Base-by-base conservation (phyloP, 2,329 filamentous ascomycete species). In the Pestalotiopsis sp. region DNA sequence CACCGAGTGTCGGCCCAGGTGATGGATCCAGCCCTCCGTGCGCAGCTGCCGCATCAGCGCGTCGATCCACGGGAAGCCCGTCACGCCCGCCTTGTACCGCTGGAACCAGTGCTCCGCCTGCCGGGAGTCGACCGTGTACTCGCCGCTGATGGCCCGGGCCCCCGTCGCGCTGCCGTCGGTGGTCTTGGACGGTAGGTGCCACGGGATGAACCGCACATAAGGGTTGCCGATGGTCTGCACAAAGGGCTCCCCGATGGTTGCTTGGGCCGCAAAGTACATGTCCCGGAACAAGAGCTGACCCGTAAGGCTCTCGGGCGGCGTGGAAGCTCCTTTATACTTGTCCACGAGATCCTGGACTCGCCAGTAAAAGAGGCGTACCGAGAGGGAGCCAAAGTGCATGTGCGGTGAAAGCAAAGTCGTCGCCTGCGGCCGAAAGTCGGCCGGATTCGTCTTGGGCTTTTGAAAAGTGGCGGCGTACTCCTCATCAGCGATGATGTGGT, bases 211-310 rank as follows among this genome's bases (percentile, higher is more conserved):
- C n/a, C 92, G 86, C 52, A 88, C 91, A 71, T 91, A 81, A 0
- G 85, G 78, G 74, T 95, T 95, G 45, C 87, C 86, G 63, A 87
- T 82, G 0, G 90, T 91, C 74, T 93, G 91, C 1, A 81, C 83
- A 73, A 93, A 94, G 0, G 82, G 74, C 40, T 86, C 83, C 0
- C 92, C 92, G 1, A 94, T 81, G 0, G 87, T 85, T 0, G 92
- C 91, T 76, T 95, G 92, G 0, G 92, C 92, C 14, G 87, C 92
- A 73, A 95, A 94, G 79, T 94, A 95, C 92, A 95, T 95, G 76
- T 95, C 92, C 17, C 92, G 86, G 78, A 95, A 95, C 12, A 94
- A 82, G 1, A 95, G 80, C 73, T 95, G 92, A 2, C 92, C 92
- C 0, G 86, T 90, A 17, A 95, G 78, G 70, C 89, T 92, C n/a